Conservation (phyloP, 2,329 filamentous ascomycete genomes). For the Phyllosticta citriasiana region DNA sequence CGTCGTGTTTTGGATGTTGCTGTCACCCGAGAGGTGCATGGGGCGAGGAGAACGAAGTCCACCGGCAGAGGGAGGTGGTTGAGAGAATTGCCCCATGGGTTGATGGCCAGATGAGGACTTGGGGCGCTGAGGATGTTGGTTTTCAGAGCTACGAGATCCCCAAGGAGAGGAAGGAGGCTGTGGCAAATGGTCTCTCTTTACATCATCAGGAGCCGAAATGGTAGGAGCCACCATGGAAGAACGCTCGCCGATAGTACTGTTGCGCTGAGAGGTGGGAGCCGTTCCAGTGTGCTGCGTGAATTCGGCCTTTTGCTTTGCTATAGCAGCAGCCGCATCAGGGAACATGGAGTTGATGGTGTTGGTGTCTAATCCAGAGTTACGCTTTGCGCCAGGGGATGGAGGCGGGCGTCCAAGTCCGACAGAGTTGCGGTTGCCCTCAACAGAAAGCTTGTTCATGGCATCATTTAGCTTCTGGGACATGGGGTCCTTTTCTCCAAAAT, state of each 20-base stretch:
- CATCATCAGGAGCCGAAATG: conserved; percentile 60
- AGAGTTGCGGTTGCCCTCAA: conserved; percentile 79
- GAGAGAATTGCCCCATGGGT: conserved; percentile 83
- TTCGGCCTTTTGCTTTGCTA: conserved; percentile 95
- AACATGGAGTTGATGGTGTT: conserved; percentile 98
- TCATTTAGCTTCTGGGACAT: conserved; percentile 95
- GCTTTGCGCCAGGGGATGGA: conserved; percentile 68
- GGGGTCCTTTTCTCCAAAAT: conserved; percentile 90
- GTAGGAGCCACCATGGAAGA: conserved; percentile 64
- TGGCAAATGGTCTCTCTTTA: conserved; percentile 49
- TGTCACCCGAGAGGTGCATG: conserved; percentile 53
- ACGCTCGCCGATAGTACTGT: conserved; percentile 72
- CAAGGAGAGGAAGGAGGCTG: conserved; percentile 72
- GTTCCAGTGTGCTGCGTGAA: conserved; percentile 93
- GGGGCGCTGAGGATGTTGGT: conserved; percentile 49
- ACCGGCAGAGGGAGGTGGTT: conserved; percentile 64
- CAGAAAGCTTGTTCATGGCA: conserved; percentile 90
- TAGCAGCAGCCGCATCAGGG: conserved; percentile 94
- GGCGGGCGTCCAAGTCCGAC: conserved; percentile 62
- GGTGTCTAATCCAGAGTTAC: conserved; percentile 87
- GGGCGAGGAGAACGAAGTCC: conserved; percentile 68
- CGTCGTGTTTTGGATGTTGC: conserved; percentile 73
- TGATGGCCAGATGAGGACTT: conserved; percentile 64
- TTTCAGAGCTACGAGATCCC: conserved; percentile 49
- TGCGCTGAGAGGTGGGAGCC: conserved; percentile 81